Conservation (phyloP, 148 eudicot species). For the Spergularia bocconei region DNA sequence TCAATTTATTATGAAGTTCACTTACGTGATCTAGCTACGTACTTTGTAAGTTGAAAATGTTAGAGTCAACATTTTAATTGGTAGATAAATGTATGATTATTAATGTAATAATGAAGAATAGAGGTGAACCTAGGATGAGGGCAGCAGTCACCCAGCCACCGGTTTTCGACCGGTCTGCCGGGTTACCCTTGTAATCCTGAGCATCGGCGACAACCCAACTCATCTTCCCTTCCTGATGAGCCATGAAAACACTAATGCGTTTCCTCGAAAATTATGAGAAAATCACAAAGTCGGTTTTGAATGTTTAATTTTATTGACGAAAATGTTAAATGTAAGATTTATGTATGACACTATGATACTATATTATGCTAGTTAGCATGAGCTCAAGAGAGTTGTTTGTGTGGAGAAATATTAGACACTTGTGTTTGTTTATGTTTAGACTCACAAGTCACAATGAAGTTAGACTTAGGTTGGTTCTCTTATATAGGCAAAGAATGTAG, state of each 20-base stretch:
- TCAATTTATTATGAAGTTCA: neutral
- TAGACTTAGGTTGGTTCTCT: constrained; percentile 20
- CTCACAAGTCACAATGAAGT: constrained; percentile 21
- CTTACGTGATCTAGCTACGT: constrained; percentile 9
- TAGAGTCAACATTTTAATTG: neutral
- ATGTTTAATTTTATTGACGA: neutral
- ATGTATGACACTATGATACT: neutral
- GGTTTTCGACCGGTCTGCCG: constrained; percentile 69
- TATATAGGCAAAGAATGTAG: constrained; percentile 40
- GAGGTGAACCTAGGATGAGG: constrained; percentile 54
- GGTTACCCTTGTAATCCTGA: constrained; percentile 64
- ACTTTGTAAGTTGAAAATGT: neutral
- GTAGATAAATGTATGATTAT: neutral
- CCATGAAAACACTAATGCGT: constrained; percentile 19
- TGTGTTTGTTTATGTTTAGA: constrained; percentile 19
- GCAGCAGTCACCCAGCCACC: constrained; percentile 90
- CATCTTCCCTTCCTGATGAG: constrained; percentile 51
- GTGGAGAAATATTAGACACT: constrained; percentile 5
- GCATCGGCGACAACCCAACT: constrained; percentile 58
- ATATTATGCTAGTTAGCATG: neutral
- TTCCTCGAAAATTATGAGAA: neutral
- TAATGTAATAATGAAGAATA: neutral
- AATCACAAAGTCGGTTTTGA: neutral
- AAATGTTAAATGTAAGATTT: neutral
- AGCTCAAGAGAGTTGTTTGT: neutral